Evolutionary conservation across 2,329 filamentous ascomycete genomes (phyloP), one percentile per base, ranked within the genome.

Genomic region (Exophiala viscosa): DNA sequence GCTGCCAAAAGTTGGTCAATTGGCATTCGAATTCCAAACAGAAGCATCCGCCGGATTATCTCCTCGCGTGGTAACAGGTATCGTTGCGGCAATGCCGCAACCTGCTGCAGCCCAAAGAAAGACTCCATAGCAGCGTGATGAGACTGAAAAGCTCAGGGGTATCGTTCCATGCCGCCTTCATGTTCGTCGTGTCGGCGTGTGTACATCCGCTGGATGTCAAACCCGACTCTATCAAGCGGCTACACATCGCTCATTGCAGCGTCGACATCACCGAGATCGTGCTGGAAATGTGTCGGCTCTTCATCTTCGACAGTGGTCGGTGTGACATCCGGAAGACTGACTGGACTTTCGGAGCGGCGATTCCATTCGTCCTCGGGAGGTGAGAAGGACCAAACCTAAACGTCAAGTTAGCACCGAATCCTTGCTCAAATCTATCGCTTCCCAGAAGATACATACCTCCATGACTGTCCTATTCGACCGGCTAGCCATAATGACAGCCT

Each of bases 401-500:
- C 7, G n/a, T 39, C 47, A 41, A 41, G 45, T 41, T 36, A 55
- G 36, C 38, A 45, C 3, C 9, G 46, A 40, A 36, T 55, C 33
- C n/a, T n/a, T 44, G 31, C 13, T 31, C 35, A 18, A 2, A 11
- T 31, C n/a, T 11, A 52, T 34, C 34, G 11, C 40, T 36, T 23
- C n/a, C n/a, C n/a, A n/a, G n/a, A n/a, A n/a, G 31, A 31, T 43
- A 69, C 85, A 75, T 74, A 95, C 92, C 85, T 99, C 93, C 93
- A 99, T 99, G 58, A 97, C 87, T 0, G 95, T 97, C 58, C 91
- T 84, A 50, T 85, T 86, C 47, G 83, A 83, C 55, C 92, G 82
- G 63, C 90, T 86, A 7, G 93, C 93, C 78, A 99, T 88, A 31
- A 96, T 92, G 28, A 99, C 92, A 53, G 92, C 95, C 70, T 96